Base-by-base conservation (phyloP, 768 basidiomycete genomes). In the Agaricus subrufescens region DNA sequence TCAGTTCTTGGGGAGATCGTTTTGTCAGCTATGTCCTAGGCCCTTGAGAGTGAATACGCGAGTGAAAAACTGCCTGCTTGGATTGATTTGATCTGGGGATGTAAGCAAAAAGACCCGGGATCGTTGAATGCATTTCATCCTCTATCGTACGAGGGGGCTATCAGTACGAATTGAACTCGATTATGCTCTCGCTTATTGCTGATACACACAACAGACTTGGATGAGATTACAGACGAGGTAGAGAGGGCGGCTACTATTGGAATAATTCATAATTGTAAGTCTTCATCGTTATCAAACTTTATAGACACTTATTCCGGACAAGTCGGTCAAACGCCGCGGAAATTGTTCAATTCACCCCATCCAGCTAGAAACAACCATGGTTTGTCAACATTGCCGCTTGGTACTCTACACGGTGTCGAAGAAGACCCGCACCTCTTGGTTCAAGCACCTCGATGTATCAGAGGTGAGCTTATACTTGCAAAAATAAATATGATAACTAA, bases 71-170 rank as follows among this genome's bases (percentile, higher is more conserved):
- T 98, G 10, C 85, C 89, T 0, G 79, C 81, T 9, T 97, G 95
- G 94, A 95, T 98, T 61, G 95, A 98, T 64, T 78, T 97, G 30
- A 90, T 95, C 50, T 98, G 94, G 91, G 91, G 91, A 37, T 83
- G 71, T 67, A 90, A 90, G 58, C 91, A 96, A 75, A 84, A 83
- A 3, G 92, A 95, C 64, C 74, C 82, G 0, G 81, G 79, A 6
- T 82, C 88, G 0, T 70, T 87, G 57, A 98, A 97, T 62, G 89
- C 87, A 6, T 97, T 92, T 73, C 94, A 97, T 68, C 95, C 94
- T 0, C 72, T 97, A 37, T 95, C 92, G 14, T 97, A 97, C 63
- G 93, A 94, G 62, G 93, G 94, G 3, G 87, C 91, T 0, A 89
- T 96, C 59, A 87, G 90, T 85, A 56, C 19, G 73, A 53, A 31